Evolutionary conservation across 176 grass and related monocot genomes (phyloP).

Genomic region (Hordeum marinum): DNA sequence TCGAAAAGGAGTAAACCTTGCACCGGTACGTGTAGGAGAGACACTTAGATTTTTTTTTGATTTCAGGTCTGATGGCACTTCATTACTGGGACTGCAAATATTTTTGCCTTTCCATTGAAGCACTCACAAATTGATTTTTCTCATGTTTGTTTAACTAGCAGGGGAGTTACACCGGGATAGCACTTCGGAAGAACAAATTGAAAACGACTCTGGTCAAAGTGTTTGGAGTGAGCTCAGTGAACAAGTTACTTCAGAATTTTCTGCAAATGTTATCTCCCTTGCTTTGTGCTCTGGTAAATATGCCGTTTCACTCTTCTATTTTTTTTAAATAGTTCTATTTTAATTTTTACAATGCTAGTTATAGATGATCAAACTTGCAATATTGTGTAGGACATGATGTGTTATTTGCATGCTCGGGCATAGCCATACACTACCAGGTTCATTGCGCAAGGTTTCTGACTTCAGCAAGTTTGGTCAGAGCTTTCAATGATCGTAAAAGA

Average conservation of each 20-base stretch:
- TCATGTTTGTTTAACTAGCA: neutral
- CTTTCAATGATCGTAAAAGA: constrained; percentile 1
- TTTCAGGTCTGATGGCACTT: too few relatives aligned
- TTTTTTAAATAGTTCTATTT: neutral
- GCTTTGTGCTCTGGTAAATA: neutral
- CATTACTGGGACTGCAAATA: too few relatives aligned
- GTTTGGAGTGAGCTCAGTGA: neutral
- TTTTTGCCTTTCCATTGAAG: neutral
- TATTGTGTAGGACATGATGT: neutral
- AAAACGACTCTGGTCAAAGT: neutral
- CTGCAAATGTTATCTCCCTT: neutral
- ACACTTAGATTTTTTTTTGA: too few relatives aligned
- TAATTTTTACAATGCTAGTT: neutral
- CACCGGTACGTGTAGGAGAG: too few relatives aligned
- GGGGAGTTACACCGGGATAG: neutral
- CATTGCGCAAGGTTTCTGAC: neutral
- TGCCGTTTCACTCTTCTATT: neutral
- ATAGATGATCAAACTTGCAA: neutral
- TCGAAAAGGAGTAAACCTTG: neutral
- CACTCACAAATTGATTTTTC: neutral
- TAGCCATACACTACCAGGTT: neutral
- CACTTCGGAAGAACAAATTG: too few relatives aligned
- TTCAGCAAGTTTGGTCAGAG: constrained; percentile 10
- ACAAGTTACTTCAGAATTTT: neutral
- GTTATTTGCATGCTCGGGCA: constrained; percentile 20